phyloP scores from a whole-genome alignment of 2,329 filamentous ascomycete species.

The Cladosporium oxysporum region DNA sequence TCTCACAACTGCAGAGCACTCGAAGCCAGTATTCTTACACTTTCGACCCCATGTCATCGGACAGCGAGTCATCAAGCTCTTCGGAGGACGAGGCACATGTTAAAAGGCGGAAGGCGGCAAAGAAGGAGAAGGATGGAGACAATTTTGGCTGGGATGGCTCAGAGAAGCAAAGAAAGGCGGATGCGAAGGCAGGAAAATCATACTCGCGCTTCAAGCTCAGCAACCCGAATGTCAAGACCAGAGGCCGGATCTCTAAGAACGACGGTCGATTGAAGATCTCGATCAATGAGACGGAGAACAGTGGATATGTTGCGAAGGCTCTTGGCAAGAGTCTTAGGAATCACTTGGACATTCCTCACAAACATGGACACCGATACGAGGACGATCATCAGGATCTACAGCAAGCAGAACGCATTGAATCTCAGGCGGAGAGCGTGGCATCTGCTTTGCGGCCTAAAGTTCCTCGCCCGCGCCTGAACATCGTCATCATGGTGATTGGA shows the following conservation, averaged over 20 bases:
- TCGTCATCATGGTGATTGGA: conserved; percentile 83
- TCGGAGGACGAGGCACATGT: conserved; percentile 29
- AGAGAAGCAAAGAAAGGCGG: conserved; percentile 23
- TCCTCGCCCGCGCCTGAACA: conserved; percentile 62
- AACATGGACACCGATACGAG: conserved; percentile 33
- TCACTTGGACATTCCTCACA: conserved; percentile 46
- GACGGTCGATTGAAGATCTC: conserved; percentile 74
- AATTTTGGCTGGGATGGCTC: not conserved
- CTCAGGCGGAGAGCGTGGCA: conserved; percentile 30
- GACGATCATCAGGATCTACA: not conserved
- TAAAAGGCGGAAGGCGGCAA: conserved; percentile 15
- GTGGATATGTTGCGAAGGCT: conserved; percentile 72
- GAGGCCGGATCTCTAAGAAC: conserved; percentile 63
- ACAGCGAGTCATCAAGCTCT: conserved; percentile 31
- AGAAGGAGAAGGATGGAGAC: conserved; percentile 21
- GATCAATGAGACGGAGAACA: conserved; percentile 68
- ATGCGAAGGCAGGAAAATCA: conserved; percentile 25
- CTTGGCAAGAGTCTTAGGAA: conserved; percentile 65
- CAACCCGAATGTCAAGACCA: conserved; percentile 66
- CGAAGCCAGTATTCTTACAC: conserved; percentile 27
- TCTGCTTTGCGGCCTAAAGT: conserved; percentile 29
- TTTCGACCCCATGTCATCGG: conserved; percentile 34
- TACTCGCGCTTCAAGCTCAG: conserved; percentile 61
- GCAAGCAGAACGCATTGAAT: conserved; percentile 20
- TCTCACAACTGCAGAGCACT: conserved; percentile 11